Evolutionary conservation across 225 moss, liverwort and hornwort species (phyloP).

Genomic region (Pleurozium schreberi): DNA sequence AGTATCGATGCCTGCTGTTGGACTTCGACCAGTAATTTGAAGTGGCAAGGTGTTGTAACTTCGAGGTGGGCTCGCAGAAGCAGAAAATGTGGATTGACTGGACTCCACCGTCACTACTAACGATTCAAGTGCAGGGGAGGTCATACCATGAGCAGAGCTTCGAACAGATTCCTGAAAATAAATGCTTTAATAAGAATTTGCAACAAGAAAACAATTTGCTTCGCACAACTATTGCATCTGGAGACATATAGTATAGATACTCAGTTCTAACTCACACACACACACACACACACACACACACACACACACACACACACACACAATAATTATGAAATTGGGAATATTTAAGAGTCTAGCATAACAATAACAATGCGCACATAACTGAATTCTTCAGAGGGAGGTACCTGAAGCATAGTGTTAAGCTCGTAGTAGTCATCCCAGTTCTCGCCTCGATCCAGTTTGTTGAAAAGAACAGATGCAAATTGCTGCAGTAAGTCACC

Average conservation of each 20-base stretch:
- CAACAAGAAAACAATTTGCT: not conserved
- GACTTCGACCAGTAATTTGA: conserved; percentile 78
- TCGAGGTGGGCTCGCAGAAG: conserved; percentile 16
- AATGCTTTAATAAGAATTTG: not conserved
- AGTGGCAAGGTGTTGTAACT: conserved; percentile 42
- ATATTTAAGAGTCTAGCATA: not conserved
- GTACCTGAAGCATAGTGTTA: conserved; percentile 96
- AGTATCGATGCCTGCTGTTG: conserved; percentile 78
- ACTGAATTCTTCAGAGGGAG: not conserved
- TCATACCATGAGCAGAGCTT: conserved; percentile 81
- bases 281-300: no score
- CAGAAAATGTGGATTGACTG: conserved; percentile 17
- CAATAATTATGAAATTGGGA: not conserved
- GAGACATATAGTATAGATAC: not conserved
- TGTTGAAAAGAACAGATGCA: conserved; percentile 92
- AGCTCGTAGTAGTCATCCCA: conserved; percentile 99
- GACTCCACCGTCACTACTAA: conserved; percentile 73
- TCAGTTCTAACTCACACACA: not conserved
- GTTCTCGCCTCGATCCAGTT: conserved; percentile 91
- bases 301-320: no score
- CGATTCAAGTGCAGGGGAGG: conserved; percentile 81
- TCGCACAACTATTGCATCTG: not conserved
- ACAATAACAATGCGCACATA: not conserved
- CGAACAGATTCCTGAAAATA: conserved; percentile 84
- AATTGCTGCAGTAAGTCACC: conserved; percentile 97